These are phyloP conservation scores for Penicillium brevicompactum DNA, from an alignment of 2,329 filamentous ascomycete genomes.

Conservation along the genomic window DNA sequence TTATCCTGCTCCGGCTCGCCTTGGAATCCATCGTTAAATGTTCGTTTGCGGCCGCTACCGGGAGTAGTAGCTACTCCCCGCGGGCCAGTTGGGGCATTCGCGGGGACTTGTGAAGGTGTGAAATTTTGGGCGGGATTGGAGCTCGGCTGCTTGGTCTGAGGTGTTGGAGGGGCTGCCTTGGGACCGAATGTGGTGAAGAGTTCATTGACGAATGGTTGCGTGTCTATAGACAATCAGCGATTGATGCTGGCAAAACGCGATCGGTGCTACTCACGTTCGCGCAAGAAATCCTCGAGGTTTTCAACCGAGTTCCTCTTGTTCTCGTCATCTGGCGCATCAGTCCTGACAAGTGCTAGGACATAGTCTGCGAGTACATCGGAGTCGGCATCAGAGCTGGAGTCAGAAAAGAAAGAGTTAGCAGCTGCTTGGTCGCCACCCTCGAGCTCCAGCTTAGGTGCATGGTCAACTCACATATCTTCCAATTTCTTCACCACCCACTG, in stretches of 20 bases:
- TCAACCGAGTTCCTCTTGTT: constrained; percentile 57
- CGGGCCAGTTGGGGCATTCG: constrained; percentile 27
- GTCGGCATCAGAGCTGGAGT: constrained; percentile 60
- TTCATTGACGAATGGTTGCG: constrained; percentile 57
- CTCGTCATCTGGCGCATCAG: constrained; percentile 57
- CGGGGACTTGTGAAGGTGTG: constrained; percentile 17
- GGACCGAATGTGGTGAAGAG: constrained; percentile 54
- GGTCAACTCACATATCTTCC: constrained; percentile 55
- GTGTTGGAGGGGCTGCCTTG: constrained; percentile 39
- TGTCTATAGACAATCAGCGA: constrained; percentile 43
- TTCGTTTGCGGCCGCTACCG: constrained; percentile 50
- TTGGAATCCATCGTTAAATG: constrained; percentile 54
- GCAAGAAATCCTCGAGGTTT: constrained; percentile 60
- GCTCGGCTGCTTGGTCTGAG: constrained; percentile 24
- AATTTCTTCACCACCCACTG: constrained; percentile 61
- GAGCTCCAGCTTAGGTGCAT: not conserved
- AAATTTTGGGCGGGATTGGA: constrained; percentile 13
- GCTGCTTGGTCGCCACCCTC: not conserved
- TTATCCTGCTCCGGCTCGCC: constrained; percentile 47
- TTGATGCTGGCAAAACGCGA: not conserved
- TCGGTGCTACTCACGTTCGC: constrained; percentile 45
- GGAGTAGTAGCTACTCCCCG: constrained; percentile 29
- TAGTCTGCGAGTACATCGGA: constrained; percentile 64
- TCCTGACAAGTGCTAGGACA: constrained; percentile 60
- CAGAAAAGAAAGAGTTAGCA: constrained; percentile 9